Evolutionary conservation across 2,329 filamentous ascomycete species (phyloP).

Genomic region (Xylaria digitata): DNA sequence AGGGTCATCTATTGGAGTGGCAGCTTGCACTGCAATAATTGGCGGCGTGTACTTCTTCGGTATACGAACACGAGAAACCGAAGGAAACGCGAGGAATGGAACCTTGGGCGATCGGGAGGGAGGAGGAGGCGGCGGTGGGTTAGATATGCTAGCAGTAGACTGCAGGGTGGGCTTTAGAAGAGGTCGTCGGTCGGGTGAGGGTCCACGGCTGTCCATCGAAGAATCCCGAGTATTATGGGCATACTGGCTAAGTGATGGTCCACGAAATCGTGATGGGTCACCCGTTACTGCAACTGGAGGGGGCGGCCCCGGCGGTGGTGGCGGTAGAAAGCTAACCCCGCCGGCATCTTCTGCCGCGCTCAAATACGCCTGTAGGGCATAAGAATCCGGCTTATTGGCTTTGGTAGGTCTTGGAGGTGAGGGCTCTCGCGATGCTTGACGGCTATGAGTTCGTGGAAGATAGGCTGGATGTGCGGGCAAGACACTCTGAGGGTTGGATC

Average conservation of each 20-base stretch:
- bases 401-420: slow-evolving; percentile 38
- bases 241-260: slow-evolving; percentile 27
- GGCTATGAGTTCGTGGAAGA: slow-evolving; percentile 54
- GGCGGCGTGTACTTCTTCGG: slow-evolving; percentile 58
- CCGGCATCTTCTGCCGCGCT: slow-evolving; percentile 46
- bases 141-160: slow-evolving; percentile 1
- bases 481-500: slow-evolving; percentile 45
- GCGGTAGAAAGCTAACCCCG: slow-evolving; percentile 30
- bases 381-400: slow-evolving; percentile 47
- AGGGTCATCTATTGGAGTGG: slow-evolving; percentile 44
- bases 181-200: slow-evolving; percentile 37
- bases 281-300: slow-evolving; percentile 30
- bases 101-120: slow-evolving; percentile 44
- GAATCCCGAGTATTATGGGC: slow-evolving; percentile 35
- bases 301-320: slow-evolving; percentile 39
- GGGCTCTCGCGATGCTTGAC: slow-evolving; percentile 39
- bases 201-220: slow-evolving; percentile 35
- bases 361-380: slow-evolving; percentile 54
- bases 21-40: slow-evolving; percentile 47
- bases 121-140: slow-evolving; percentile 26
- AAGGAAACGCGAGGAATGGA: slow-evolving; percentile 53
- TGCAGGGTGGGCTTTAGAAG: slow-evolving; percentile 20
- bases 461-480: slow-evolving; percentile 64
- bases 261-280: slow-evolving; percentile 27
- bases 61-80: slow-evolving; percentile 53